Evolutionary conservation across 2,329 filamentous ascomycete species (phyloP).

Genomic region (Ophiocordyceps unilateralis): DNA sequence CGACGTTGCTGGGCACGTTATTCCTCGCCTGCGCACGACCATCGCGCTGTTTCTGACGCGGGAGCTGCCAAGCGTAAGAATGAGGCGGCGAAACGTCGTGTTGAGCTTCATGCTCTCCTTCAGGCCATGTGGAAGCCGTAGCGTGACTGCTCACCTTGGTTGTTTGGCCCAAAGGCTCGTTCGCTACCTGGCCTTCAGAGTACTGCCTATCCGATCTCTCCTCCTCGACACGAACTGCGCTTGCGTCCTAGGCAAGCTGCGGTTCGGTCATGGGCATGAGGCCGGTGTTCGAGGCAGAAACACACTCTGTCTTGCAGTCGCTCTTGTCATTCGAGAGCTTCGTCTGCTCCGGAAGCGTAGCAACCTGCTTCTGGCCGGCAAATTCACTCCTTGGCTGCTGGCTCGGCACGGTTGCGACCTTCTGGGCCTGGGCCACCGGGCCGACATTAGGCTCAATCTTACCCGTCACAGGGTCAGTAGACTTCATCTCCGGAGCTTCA

Average conservation of each 20-base stretch:
- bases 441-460: not conserved
- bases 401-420: too few species aligned
- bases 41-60: not conserved
- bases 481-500: too few species aligned
- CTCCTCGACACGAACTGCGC: slow-evolving; percentile 1
- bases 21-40: not conserved
- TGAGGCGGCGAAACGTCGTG: not conserved
- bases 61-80: not conserved
- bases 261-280: not conserved
- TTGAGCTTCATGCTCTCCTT: not conserved
- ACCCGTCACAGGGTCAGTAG: not conserved
- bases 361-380: not conserved
- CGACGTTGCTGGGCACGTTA: not conserved
- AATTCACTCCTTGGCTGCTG: too few species aligned
- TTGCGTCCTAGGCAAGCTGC: slow-evolving; percentile 6
- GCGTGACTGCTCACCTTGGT: not conserved
- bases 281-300: not conserved
- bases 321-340: not conserved
- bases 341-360: not conserved
- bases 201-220: not conserved
- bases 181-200: not conserved
- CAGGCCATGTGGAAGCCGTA: not conserved
- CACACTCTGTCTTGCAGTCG: not conserved
- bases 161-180: not conserved
- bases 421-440: not conserved